These are phyloP conservation scores for Brassica cretica DNA, from an alignment of 345 rosid genomes.

Conservation along the genomic window DNA sequence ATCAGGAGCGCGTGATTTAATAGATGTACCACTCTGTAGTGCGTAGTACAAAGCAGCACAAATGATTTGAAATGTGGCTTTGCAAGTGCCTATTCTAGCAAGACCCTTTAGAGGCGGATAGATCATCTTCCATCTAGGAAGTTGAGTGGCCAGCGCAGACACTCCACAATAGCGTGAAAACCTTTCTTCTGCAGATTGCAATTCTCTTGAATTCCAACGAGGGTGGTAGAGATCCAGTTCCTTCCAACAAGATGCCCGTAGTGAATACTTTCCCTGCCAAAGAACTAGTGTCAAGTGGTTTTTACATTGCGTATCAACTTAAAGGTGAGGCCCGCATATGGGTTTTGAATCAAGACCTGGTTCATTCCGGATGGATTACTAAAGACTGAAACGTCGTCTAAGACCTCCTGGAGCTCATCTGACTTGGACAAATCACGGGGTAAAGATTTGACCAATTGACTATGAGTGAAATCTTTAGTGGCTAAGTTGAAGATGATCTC, in stretches of 20 bases:
- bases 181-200: constrained; percentile 97
- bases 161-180: constrained; percentile 68
- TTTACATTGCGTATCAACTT: constrained; percentile 24
- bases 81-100: constrained; percentile 78
- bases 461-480: constrained; percentile 87
- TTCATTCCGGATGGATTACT: constrained; percentile 85
- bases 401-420: constrained; percentile 72
- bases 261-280: constrained; percentile 79
- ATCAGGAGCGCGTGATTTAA: constrained; percentile 78
- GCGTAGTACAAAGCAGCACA: constrained; percentile 77
- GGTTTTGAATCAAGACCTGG: constrained; percentile 61
- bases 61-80: constrained; percentile 60
- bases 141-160: constrained; percentile 75
- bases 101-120: constrained; percentile 72
- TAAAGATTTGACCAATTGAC: constrained; percentile 81
- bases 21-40: constrained; percentile 56
- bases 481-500: constrained; percentile 84
- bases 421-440: constrained; percentile 84
- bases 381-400: constrained; percentile 69
- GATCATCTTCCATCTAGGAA: constrained; percentile 81
- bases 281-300: constrained; percentile 31
- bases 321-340: constrained; percentile 21
- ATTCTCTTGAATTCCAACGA: constrained; percentile 81
- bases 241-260: constrained; percentile 77
- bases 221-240: constrained; percentile 95